Evolutionary conservation across 495 filamentous ascomycete species (phyloP).

Genomic region (Letharia lupina): DNA sequence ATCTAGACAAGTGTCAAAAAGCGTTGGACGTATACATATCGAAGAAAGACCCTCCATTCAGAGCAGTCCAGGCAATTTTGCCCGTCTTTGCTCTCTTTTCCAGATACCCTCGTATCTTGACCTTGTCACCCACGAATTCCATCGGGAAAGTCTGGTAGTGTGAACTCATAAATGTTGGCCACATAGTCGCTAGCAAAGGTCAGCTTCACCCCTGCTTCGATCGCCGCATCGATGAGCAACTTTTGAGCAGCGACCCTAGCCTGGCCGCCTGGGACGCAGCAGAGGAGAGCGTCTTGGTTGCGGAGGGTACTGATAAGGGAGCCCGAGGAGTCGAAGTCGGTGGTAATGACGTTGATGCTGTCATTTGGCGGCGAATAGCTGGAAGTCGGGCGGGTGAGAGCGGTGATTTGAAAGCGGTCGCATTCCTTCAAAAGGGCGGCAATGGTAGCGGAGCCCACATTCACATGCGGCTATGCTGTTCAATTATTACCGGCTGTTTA

Average conservation of each 20-base stretch:
- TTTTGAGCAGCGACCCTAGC: slow-evolving; percentile 6
- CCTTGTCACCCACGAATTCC: slow-evolving; percentile 9
- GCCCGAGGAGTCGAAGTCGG: background rate
- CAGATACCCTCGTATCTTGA: background rate
- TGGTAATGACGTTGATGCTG: background rate
- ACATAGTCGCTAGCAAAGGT: slow-evolving; percentile 26
- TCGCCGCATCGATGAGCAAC: slow-evolving; percentile 22
- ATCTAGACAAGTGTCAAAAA: background rate
- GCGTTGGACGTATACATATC: background rate
- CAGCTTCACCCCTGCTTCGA: slow-evolving; percentile 25
- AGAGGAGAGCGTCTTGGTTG: background rate
- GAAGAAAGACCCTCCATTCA: slow-evolving; percentile 3
- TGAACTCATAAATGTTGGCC: slow-evolving; percentile 2
- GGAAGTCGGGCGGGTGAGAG: background rate
- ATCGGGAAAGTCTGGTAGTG: background rate
- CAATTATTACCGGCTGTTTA: too few species aligned
- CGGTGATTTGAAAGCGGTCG: background rate
- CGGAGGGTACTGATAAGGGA: background rate
- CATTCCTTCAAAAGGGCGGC: background rate
- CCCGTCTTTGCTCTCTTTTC: background rate
- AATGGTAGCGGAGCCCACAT: background rate
- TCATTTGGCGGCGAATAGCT: background rate
- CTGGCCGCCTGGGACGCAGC: background rate
- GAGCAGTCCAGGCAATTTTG: background rate
- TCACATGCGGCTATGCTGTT: slow-evolving; percentile 6